These are phyloP conservation scores for Yarrowia osloensis DNA, from an alignment of 805 yeast species.

Conservation along the genomic window DNA sequence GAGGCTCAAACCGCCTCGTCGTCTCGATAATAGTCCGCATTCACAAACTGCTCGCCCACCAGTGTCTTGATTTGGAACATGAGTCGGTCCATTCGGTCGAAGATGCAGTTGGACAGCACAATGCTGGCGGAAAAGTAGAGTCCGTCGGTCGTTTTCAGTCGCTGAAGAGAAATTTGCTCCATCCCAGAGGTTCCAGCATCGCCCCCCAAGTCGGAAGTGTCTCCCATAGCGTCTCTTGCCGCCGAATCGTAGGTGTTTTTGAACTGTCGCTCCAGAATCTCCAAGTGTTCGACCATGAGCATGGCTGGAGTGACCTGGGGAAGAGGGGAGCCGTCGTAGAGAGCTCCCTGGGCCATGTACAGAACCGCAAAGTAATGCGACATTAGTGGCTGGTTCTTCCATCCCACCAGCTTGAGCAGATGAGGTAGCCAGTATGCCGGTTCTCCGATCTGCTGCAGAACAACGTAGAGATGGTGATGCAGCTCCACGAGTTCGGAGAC, in stretches of 20 bases:
- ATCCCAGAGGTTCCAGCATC: neutral
- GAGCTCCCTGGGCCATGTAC: conserved; percentile 41
- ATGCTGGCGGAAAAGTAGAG: conserved; percentile 36
- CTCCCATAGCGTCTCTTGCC: conserved; percentile 14
- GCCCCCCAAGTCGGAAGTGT: neutral
- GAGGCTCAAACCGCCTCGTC: too few species aligned
- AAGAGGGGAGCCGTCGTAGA: conserved; percentile 39
- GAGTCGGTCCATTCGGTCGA: conserved; percentile 42
- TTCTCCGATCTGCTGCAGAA: conserved; percentile 38
- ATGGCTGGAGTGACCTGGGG: conserved; percentile 43
- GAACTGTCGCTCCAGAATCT: neutral
- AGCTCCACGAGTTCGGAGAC: conserved; percentile 38
- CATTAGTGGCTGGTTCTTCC: conserved; percentile 39
- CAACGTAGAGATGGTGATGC: conserved; percentile 37
- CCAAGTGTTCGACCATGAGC: conserved; percentile 34
- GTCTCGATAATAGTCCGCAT: conserved; percentile 33
- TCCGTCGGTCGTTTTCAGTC: conserved; percentile 36
- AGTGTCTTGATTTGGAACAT: conserved; percentile 41
- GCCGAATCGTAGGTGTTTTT: neutral
- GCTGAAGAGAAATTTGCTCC: conserved; percentile 6
- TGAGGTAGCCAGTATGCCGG: conserved; percentile 35
- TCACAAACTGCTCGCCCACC: conserved; percentile 43
- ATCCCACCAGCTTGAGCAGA: conserved; percentile 38
- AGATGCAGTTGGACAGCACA: conserved; percentile 39
- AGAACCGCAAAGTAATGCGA: conserved; percentile 40